Conservation (phyloP, 257 asterid species). For the Gentiana macrophylla region DNA sequence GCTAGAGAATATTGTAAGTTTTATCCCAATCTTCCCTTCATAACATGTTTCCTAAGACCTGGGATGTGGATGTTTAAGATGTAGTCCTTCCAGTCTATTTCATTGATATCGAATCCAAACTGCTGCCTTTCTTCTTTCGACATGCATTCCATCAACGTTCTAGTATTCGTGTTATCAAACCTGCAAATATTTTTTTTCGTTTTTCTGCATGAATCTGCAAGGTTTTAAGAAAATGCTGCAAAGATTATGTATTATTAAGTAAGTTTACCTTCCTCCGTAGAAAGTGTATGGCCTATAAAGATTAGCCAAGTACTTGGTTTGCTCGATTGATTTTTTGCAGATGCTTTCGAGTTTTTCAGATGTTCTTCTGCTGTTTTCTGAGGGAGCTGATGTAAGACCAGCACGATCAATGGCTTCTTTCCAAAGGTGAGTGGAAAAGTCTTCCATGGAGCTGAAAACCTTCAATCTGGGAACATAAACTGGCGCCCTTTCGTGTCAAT, state of each 20-base stretch:
- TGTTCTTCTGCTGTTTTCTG: constrained; percentile 25
- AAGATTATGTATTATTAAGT: not conserved
- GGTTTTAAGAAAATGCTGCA: not conserved
- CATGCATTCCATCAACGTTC: constrained; percentile 58
- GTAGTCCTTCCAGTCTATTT: constrained; percentile 83
- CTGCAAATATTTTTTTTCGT: constrained; percentile 26
- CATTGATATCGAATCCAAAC: constrained; percentile 81
- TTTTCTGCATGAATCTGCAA: not conserved
- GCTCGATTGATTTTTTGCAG: constrained; percentile 80
- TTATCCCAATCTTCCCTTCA: constrained; percentile 63
- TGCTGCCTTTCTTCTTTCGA: constrained; percentile 56
- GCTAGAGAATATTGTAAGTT: constrained; percentile 15
- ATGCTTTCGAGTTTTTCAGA: constrained; percentile 49
- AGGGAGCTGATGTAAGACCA: constrained; percentile 44
- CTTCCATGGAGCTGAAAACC: constrained; percentile 82
- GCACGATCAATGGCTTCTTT: constrained; percentile 45
- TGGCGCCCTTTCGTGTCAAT: constrained; percentile 62
- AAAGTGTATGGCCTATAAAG: constrained; percentile 84
- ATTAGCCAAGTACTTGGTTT: constrained; percentile 70
- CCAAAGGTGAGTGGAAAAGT: constrained; percentile 73
- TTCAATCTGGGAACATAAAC: constrained; percentile 64
- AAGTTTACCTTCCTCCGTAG: constrained; percentile 72
- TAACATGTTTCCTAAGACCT: constrained; percentile 84
- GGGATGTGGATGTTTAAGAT: constrained; percentile 82
- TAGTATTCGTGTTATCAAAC: constrained; percentile 89